Evolutionary conservation across 208 protist genomes (phyloP).

Genomic region (Kentomonas sorsogonicus): DNA sequence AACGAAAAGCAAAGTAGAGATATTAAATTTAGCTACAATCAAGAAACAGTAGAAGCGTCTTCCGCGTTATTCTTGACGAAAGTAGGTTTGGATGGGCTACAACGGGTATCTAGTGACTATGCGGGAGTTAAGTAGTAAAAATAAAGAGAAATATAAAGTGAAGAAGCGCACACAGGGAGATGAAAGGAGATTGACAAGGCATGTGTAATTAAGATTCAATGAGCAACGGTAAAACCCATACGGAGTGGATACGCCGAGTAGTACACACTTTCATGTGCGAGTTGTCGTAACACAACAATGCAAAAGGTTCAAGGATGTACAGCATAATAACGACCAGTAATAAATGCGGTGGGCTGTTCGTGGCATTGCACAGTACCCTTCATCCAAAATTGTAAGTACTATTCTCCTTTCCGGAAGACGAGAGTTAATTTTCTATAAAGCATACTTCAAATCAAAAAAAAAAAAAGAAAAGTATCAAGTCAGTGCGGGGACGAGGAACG

Average conservation of each 20-base stretch:
- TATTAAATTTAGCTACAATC: no score
- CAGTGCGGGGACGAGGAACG: neutral
- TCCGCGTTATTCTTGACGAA: no score
- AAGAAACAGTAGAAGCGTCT: no score
- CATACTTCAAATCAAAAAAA: constrained; percentile 12
- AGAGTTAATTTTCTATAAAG: constrained; percentile 1
- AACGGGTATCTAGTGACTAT: no score
- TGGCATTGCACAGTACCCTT: neutral
- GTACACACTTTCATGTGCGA: neutral
- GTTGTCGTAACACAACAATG: neutral
- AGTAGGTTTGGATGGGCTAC: no score
- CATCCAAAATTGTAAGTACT: neutral
- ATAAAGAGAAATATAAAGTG: no score
- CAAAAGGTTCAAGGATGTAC: neutral
- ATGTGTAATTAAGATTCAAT: no score
- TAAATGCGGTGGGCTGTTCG: neutral
- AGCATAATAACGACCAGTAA: neutral
- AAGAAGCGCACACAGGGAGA: no score
- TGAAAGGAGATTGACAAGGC: no score
- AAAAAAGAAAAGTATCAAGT: constrained; percentile 12
- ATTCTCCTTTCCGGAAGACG: neutral
- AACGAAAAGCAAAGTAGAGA: neutral
- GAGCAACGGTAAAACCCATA: no score
- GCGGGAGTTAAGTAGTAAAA: no score
- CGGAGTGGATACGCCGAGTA: no score